Conservation (phyloP, 345 rosid genomes). For the Xanthoceras sorbifolium region DNA sequence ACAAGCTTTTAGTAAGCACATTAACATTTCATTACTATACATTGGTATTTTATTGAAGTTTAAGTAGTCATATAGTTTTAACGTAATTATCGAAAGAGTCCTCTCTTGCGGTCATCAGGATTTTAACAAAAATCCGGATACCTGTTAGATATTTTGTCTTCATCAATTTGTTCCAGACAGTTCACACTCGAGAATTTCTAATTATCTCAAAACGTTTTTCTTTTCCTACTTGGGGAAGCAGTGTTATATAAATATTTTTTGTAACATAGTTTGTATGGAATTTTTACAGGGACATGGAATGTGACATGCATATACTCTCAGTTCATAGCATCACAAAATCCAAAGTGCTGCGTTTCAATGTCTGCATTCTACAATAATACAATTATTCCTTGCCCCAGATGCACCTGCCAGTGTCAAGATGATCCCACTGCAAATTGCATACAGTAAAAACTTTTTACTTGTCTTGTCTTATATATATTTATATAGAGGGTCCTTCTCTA, state of each 20-base stretch:
- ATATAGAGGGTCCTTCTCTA: neutral
- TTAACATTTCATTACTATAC: too few species aligned
- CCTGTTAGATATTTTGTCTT: too few species aligned
- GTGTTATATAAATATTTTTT: too few species aligned
- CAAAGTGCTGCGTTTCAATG: conserved; percentile 85
- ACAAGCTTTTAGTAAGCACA: conserved; percentile 61
- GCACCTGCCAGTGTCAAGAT: conserved; percentile 68
- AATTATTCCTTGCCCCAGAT: conserved; percentile 68
- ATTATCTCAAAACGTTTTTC: too few species aligned
- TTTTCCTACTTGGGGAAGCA: too few species aligned
- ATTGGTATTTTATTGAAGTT: too few species aligned
- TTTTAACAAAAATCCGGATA: too few species aligned
- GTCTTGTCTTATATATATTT: neutral
- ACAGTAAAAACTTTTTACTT: conserved; percentile 34
- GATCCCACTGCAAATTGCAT: conserved; percentile 47
- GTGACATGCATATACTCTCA: conserved; percentile 72
- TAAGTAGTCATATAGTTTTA: too few species aligned
- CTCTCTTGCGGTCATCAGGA: too few species aligned
- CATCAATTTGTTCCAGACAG: too few species aligned
- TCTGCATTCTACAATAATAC: conserved; percentile 69
- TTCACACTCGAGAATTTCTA: too few species aligned
- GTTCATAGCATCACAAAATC: conserved; percentile 55
- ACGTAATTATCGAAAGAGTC: too few species aligned
- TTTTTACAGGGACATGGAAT: conserved; percentile 68
- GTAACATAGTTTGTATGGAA: neutral